Base-by-base conservation (phyloP, 805 yeast species). In the Saturnispora hagleri region DNA sequence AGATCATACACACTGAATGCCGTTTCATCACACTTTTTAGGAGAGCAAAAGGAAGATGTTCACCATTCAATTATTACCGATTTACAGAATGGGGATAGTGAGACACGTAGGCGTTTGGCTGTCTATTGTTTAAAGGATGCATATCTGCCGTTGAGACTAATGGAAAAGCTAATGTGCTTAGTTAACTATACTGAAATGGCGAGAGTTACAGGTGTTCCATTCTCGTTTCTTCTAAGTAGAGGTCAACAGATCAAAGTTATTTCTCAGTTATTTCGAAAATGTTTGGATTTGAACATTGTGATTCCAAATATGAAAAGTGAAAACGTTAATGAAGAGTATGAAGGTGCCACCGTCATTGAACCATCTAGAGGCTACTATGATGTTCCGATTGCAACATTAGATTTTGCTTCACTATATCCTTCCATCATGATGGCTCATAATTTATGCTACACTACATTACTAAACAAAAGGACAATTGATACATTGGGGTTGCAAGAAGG, bases 391-490 rank as follows among this genome's bases (percentile, higher is more conserved):
- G 97, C 99, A 2, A 93, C 99, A 0, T 76, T 93, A 57, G 99
- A 93, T 82, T 93, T 93, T 80, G 89, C 96, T 58, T 89, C 97
- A 51, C 76, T 93, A 75, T 93, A 93, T 69, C 99, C 99, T 5
- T 88, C 97, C 53, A 93, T 93, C 62, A 90, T 93, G 96, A 93
- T 95, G 95, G 99, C 99, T 0, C 98, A 93, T 68, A 93, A 93
- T 66, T 71, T 93, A 53, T 93, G 99, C 66, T 93, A 93, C 67
- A 93, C 99, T 0, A 90, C 99, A 0, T 71, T 93, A 44, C 69
- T 91, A 50, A 84, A 80, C 58, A 80, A 78, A 55, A 79, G 76
- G 43, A 78, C 93, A 0, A 83, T 89, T 42, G 79, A 82, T 43
- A 75, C 85, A 43, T 73, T 84, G 53, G 73, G 73, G 0, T 70